Evolutionary conservation across 169 alveolate species (phyloP).

Genomic region (Plasmodium ovale): DNA sequence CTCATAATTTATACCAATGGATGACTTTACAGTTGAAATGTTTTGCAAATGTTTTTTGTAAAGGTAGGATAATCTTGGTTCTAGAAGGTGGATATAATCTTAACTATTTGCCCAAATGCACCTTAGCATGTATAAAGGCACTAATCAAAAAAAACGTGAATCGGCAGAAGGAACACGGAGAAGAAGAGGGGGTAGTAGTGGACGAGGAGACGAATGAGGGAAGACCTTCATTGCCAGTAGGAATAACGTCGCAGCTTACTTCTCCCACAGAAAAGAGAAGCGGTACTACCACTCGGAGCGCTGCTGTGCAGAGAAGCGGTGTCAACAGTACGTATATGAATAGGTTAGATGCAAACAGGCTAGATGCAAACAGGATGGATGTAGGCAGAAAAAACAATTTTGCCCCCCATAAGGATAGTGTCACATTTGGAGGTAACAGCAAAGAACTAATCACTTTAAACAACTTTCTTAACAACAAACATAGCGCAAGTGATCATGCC

Average conservation of each 20-base stretch:
- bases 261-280: neutral
- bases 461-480: neutral
- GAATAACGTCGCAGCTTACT: no score
- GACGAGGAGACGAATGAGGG: neutral
- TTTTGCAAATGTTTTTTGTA: slow-evolving; percentile 90
- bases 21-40: slow-evolving; percentile 89
- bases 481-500: neutral
- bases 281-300: neutral
- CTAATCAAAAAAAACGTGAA: slow-evolving; percentile 72
- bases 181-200: neutral
- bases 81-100: slow-evolving; percentile 95
- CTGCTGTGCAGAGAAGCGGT: neutral
- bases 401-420: neutral
- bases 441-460: neutral
- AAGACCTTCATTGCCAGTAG: no score
- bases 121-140: slow-evolving; percentile 76
- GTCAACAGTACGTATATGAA: neutral
- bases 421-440: neutral
- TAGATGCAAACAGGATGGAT: neutral
- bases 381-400: neutral
- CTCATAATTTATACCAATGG: slow-evolving; percentile 93
- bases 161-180: neutral
- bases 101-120: slow-evolving; percentile 73
- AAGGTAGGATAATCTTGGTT: slow-evolving; percentile 92
- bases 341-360: neutral